These are phyloP conservation scores for Colletotrichum paranaense DNA, from an alignment of 2,329 filamentous ascomycete genomes.

Conservation along the genomic window DNA sequence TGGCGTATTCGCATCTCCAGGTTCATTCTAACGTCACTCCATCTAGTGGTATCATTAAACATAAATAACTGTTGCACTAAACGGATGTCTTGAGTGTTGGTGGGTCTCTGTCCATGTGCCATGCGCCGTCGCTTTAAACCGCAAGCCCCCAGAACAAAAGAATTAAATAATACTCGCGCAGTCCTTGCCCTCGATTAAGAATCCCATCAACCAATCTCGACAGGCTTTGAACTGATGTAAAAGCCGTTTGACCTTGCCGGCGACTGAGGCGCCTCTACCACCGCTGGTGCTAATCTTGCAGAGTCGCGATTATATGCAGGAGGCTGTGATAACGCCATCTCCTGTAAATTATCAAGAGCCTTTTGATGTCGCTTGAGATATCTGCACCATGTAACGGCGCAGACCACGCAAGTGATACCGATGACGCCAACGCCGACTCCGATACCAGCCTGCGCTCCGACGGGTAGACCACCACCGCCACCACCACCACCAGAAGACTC, in stretches of 20 bases:
- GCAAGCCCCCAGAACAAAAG: not conserved
- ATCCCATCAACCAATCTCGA: not conserved
- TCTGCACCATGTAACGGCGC: not conserved
- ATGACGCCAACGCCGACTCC: conserved; percentile 1
- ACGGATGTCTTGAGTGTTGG: not conserved
- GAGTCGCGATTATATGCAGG: not conserved
- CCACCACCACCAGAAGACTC: not conserved
- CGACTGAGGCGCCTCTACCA: not conserved
- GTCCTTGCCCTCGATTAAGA: not conserved
- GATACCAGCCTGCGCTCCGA: conserved; percentile 16
- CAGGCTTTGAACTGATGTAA: not conserved
- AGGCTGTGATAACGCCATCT: not conserved
- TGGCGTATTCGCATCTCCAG: not conserved
- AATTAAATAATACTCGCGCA: not conserved
- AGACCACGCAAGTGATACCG: not conserved
- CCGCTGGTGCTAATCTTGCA: not conserved
- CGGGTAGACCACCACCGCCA: not conserved
- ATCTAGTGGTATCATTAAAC: not conserved
- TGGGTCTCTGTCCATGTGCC: not conserved
- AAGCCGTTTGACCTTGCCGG: not conserved
- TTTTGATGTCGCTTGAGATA: not conserved
- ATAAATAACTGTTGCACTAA: not conserved
- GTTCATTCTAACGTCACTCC: not conserved
- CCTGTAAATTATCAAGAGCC: not conserved
- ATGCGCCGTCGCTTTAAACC: not conserved